Percentiles rank a stretch among this genome's conserved stretches.
These are phyloP conservation scores for Dipodascopsis uninucleata DNA, from an alignment of 805 yeast genomes.

Conservation along the genomic window DNA sequence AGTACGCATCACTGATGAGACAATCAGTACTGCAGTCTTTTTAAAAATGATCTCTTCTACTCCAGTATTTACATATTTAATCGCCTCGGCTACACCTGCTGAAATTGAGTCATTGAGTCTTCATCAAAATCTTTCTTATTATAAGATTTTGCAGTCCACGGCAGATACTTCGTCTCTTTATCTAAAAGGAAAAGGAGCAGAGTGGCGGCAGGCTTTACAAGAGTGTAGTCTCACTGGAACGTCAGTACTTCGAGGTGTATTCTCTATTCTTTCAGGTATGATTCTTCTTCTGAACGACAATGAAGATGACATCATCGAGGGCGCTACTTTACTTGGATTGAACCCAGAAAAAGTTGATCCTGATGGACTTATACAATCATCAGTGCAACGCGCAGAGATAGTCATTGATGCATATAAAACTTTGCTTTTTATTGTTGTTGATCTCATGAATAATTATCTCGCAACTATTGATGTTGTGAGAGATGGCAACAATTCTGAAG, in stretches of 20 bases:
- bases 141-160: too few species aligned
- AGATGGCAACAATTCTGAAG: conserved; percentile 31
- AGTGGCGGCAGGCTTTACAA: conserved; percentile 40
- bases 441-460: conserved; percentile 37
- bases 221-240: conserved; percentile 38
- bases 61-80: conserved; percentile 14
- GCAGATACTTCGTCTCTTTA: too few species aligned
- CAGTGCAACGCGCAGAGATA: conserved; percentile 29
- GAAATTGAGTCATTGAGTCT: conserved; percentile 14
- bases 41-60: conserved; percentile 5
- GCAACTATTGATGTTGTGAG: conserved; percentile 28
- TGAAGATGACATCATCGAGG: conserved; percentile 39
- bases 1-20: conserved; percentile 18
- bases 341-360: conserved; percentile 34
- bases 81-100: conserved; percentile 12
- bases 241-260: conserved; percentile 33
- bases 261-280: conserved; percentile 40
- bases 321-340: conserved; percentile 41
- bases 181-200: conserved; percentile 33
- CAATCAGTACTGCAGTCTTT: conserved; percentile 8
- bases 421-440: conserved; percentile 36
- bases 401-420: conserved; percentile 37
- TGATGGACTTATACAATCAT: conserved; percentile 11
- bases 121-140: conserved; percentile 2
- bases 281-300: conserved; percentile 38